Evolutionary conservation across 108 stramenopile genomes (phyloP).

Genomic region (Fragilariopsis cylindrus): DNA sequence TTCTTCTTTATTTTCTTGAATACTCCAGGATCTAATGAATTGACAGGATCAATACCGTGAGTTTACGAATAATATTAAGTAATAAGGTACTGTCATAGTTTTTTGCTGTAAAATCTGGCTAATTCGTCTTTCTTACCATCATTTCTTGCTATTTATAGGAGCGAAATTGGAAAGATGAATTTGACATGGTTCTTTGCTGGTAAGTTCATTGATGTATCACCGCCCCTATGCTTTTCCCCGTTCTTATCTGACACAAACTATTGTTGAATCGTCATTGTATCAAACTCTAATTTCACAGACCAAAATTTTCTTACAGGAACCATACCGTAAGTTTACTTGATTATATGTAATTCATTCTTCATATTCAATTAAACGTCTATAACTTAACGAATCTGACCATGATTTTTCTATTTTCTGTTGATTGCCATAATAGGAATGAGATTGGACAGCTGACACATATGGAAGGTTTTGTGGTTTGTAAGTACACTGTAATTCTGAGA

Average conservation of each 20-base stretch:
- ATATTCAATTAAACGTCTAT: too few species aligned
- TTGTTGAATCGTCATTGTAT: not conserved
- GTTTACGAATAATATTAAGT: too few species aligned
- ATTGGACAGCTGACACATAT: not conserved
- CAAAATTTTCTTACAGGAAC: not conserved
- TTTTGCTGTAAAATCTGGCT: too few species aligned
- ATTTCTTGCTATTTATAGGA: too few species aligned
- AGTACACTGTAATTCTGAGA: not conserved
- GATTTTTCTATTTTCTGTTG: too few species aligned
- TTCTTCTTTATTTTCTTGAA: not conserved
- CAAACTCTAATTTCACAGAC: not conserved
- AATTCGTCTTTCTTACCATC: too few species aligned
- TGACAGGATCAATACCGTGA: slow-evolving; percentile 2
- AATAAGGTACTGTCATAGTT: too few species aligned
- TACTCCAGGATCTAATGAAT: not conserved
- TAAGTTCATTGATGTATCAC: too few species aligned
- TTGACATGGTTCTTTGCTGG: not conserved
- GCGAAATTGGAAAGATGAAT: not conserved
- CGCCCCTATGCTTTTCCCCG: too few species aligned
- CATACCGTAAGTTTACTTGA: not conserved
- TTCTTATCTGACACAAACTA: too few species aligned
- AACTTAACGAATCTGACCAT: too few species aligned
- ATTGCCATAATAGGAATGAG: too few species aligned
- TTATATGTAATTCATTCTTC: not conserved
- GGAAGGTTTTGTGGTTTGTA: not conserved